Evolutionary conservation across 139 green algal genomes (phyloP), one percentile per base, ranked within the genome.

Genomic region (Picochlorum sp.): DNA sequence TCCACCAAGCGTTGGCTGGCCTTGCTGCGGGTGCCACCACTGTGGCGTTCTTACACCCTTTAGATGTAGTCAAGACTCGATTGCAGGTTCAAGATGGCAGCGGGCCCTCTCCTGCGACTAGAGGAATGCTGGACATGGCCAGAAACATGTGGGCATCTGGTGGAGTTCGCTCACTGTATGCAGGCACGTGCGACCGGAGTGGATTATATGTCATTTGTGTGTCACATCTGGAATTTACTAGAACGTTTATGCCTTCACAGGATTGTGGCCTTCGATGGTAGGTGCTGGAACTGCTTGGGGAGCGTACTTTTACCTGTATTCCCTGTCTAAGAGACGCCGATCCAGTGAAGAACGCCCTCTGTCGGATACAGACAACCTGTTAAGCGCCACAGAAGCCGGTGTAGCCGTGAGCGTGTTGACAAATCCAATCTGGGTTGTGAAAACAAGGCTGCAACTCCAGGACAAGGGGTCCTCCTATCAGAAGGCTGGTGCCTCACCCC

Each of bases 341-440:
- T 15, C 14, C 8, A 15, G 16, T 11, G n/a, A 16, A 1, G 52
- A 49, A 63, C 20, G 28, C 18, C 14, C 47, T 23, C 70, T 94
- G 4, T 20, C 51, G 0, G 57, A 85, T 2, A 62, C 13, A 11
- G 77, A 83, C 70, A 82, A 94, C 59, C 81, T 92, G 45, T 21
- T 79, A 56, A 87, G 74, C 44, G 88, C 86, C 11, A 81, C 86
- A 51, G 80, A 94, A 66, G 88, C 88, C 16, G 88, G 89, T 4
- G 70, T 69, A 1, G 60, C 89, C 69, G 88, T 95, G 20, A 88
- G 81, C 57, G 45, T 90, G 2, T 14, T 92, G 4, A 96, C 91
- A 6, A 97, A 96, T 68, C 91, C 90, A 3, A 80, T 96, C 21
- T 97, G 91, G 90, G 81, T 96, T 9, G 78, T 96, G 31, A 97